Base-by-base conservation (phyloP, 2,329 filamentous ascomycete species). In the Neocatenulostroma microsporum region DNA sequence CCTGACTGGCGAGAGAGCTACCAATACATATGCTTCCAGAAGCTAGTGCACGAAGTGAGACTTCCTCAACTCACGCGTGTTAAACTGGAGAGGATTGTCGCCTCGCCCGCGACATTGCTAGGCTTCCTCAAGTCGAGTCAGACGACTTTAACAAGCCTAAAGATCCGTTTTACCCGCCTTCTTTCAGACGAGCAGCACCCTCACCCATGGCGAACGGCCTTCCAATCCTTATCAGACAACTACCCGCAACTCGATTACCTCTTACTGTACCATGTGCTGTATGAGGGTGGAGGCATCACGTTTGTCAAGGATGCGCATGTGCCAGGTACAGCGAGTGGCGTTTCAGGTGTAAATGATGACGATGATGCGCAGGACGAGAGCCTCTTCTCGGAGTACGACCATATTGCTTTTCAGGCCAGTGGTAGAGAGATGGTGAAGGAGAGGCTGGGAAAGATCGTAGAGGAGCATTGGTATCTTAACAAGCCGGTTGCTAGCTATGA, bases 81-180 rank as follows among this genome's bases (percentile, higher is more conserved):
- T 20, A 57, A 57, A 30, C 45, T 57, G 0, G 54, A 57, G 28
- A 54, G 52, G 33, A 30, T 56, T 24, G 48, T 43, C n/a, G 46
- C 52, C 3, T 45, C 45, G 7, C 37, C 51, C 6, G 7, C 26
- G 3, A 47, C 34, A 0, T 40, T 57, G 12, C 32, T 45, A 17
- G 32, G 37, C 5, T 46, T 56, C 21, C 41, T 56, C 3, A 17
- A 14, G 5, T 50, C 55, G 5, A 48, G 41, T 5, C 34, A 41
- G 4, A 1, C 20, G 2, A 32, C 29, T 7, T 43, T 56, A 2
- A 48, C 40, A 13, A 56, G 53, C 39, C 37, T 57, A 21, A 57
- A 57, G 30, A 28, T 57, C 19, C 48, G 53, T 19, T 48, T 56
- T 37, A 44, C 56, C 9, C 49, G 52, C 14, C 49, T 57, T 19